Conservation (phyloP, 495 filamentous ascomycete species). For the Talaromyces adpressus region DNA sequence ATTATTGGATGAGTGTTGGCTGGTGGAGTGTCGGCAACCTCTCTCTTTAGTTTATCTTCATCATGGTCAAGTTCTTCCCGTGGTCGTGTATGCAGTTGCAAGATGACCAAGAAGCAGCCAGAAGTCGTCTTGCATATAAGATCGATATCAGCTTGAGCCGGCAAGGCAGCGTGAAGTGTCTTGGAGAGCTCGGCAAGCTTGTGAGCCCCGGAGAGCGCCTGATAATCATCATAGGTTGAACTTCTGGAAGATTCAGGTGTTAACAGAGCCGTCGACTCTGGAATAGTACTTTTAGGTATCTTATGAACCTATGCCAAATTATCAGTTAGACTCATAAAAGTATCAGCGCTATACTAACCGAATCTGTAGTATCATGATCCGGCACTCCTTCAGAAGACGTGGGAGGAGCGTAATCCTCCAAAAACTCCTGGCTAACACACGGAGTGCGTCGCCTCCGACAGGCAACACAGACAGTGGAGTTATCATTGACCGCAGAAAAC, state of each 20-base stretch:
- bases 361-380: neutral
- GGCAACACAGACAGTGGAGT: slow-evolving; percentile 8
- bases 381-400: neutral
- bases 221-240: neutral
- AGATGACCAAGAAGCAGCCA: neutral
- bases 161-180: neutral
- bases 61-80: neutral
- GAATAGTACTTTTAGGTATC: neutral
- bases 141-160: neutral
- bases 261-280: neutral
- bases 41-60: neutral
- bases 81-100: neutral
- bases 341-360: neutral
- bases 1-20: slow-evolving; percentile 10
- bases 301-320: too few relatives aligned
- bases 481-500: neutral
- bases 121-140: neutral
- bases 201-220: neutral
- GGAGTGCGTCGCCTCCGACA: slow-evolving; percentile 12
- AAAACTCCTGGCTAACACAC: slow-evolving; percentile 14
- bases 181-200: neutral
- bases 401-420: slow-evolving; percentile 8
- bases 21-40: neutral
- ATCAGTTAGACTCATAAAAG: too few relatives aligned
- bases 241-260: neutral